Conservation (phyloP, 2,329 filamentous ascomycete genomes). For the Mycosphaerelloides madeirae region DNA sequence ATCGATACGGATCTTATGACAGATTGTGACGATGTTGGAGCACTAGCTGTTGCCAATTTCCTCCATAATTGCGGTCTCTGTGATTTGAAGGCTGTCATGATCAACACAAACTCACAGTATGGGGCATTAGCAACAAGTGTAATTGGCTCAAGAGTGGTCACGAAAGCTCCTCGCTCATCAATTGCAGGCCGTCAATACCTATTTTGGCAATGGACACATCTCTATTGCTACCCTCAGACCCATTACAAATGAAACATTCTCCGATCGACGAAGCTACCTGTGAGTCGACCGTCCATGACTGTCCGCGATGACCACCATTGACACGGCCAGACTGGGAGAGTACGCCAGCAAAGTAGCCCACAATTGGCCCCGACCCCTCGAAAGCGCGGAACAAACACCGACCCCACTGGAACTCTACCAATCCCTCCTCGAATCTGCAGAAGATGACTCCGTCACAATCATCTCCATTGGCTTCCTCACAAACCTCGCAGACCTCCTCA, state of each 20-base stretch:
- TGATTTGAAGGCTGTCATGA: slow-evolving; percentile 16
- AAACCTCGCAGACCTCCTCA: slow-evolving; percentile 43
- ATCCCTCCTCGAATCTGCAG: slow-evolving; percentile 6
- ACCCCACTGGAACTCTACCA: slow-evolving; percentile 14
- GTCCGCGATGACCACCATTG: background rate
- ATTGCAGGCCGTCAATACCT: slow-evolving; percentile 6
- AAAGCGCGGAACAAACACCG: slow-evolving; percentile 6
- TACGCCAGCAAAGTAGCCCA: slow-evolving; percentile 17
- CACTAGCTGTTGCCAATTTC: slow-evolving; percentile 20
- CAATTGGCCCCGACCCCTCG: slow-evolving; percentile 8
- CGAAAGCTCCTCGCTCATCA: background rate
- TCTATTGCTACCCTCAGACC: slow-evolving; percentile 18
- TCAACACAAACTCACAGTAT: slow-evolving; percentile 19
- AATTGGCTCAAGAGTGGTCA: background rate
- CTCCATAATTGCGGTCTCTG: slow-evolving; percentile 18
- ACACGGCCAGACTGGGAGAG: slow-evolving; percentile 11
- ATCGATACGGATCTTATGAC: slow-evolving; percentile 21
- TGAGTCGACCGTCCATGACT: background rate
- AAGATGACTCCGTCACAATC: slow-evolving; percentile 13
- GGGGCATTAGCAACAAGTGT: slow-evolving; percentile 18
- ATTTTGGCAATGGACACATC: slow-evolving; percentile 16
- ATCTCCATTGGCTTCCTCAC: slow-evolving; percentile 21
- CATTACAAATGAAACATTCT: slow-evolving; percentile 18
- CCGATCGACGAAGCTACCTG: slow-evolving; percentile 8
- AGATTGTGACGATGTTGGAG: slow-evolving; percentile 22